These are phyloP conservation scores for Penicillium sp. DNA, from an alignment of 2,329 filamentous ascomycete genomes.

Conservation along the genomic window DNA sequence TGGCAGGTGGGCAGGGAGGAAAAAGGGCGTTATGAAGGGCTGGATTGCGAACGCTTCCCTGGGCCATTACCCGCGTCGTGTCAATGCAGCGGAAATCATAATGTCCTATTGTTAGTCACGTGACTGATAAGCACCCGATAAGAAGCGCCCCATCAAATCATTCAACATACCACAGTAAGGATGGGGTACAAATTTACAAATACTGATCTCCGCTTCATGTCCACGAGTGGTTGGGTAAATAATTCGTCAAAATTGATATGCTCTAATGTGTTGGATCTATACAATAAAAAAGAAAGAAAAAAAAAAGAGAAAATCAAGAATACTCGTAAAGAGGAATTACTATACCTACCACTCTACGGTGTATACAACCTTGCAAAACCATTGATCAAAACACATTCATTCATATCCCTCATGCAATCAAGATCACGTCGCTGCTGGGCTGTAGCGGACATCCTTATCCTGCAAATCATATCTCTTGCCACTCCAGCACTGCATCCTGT, in stretches of 20 bases:
- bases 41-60: slow-evolving; percentile 35
- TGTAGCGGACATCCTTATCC: not conserved
- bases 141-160: not conserved
- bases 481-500: slow-evolving; percentile 8
- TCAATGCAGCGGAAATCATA: slow-evolving; percentile 11
- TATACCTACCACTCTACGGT: not conserved
- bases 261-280: not conserved
- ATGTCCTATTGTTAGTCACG: slow-evolving; percentile 16
- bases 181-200: not conserved
- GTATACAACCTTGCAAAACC: not conserved
- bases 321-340: not conserved
- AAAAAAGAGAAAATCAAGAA: not conserved
- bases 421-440: slow-evolving; percentile 3
- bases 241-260: not conserved
- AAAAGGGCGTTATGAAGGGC: slow-evolving; percentile 43
- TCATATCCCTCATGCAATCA: slow-evolving; percentile 12
- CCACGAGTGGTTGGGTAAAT: not conserved
- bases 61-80: slow-evolving; percentile 15
- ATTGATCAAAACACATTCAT: slow-evolving; percentile 15
- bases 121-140: slow-evolving; percentile 17
- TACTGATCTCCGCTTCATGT: not conserved
- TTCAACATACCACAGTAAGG: not conserved
- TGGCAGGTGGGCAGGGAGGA: slow-evolving; percentile 31
- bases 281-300: not conserved
- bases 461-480: slow-evolving; percentile 7